These are phyloP conservation scores for Streptanthus diversifolius DNA, from an alignment of 345 rosid genomes.

Conservation along the genomic window DNA sequence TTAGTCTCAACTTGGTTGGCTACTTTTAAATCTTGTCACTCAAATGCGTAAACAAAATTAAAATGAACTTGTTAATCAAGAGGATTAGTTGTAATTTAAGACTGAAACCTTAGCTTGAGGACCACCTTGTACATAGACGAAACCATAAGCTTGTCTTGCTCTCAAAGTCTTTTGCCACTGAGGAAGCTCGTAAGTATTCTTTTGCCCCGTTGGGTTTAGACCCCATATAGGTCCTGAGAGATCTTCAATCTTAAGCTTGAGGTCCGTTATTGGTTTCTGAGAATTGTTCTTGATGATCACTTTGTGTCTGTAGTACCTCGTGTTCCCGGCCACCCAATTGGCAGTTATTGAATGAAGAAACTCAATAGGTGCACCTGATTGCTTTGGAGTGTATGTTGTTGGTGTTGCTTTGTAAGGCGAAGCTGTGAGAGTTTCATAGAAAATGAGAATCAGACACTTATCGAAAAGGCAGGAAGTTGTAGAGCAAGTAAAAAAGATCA, in stretches of 20 bases:
- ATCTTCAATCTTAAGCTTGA: slow-evolving; percentile 48
- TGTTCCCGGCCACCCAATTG: slow-evolving; percentile 50
- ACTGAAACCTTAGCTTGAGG: slow-evolving; percentile 71
- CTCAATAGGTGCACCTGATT: slow-evolving; percentile 40
- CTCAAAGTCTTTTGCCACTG: slow-evolving; percentile 38
- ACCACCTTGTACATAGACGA: slow-evolving; percentile 71
- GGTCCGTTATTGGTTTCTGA: slow-evolving; percentile 42
- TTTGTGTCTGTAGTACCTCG: slow-evolving; percentile 60
- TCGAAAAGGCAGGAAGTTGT: neutral
- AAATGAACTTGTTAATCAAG: neutral
- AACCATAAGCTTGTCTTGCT: slow-evolving; percentile 47
- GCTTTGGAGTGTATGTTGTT: slow-evolving; percentile 27
- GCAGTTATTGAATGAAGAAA: slow-evolving; percentile 65
- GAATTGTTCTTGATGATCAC: slow-evolving; percentile 62
- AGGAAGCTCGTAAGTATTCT: slow-evolving; percentile 58
- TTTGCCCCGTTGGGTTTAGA: slow-evolving; percentile 42
- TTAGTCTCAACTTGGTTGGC: slow-evolving; percentile 29
- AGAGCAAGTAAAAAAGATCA: neutral
- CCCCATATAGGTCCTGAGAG: slow-evolving; percentile 73
- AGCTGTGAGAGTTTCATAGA: slow-evolving; percentile 18
- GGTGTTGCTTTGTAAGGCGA: slow-evolving; percentile 29
- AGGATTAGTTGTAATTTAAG: slow-evolving; percentile 48
- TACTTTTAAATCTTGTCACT: neutral
- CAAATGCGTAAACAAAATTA: neutral
- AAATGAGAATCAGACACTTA: neutral